Evolutionary conservation across 805 yeast species (phyloP).

Genomic region (Kodamaea hsintzibuensis): DNA sequence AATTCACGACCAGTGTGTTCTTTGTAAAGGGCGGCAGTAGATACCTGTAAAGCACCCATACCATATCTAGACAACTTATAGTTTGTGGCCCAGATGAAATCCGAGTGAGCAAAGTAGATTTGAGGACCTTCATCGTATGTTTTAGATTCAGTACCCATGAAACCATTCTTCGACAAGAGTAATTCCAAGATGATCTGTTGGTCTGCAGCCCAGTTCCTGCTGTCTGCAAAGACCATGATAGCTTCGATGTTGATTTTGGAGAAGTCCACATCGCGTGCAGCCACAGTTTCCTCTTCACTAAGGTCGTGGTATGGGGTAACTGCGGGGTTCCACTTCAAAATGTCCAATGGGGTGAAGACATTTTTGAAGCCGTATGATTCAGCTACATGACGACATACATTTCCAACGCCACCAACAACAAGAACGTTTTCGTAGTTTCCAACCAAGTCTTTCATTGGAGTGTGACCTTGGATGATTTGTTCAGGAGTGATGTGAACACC

Average conservation of each 20-base stretch:
- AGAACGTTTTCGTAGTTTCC: conserved; percentile 68
- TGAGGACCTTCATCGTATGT: conserved; percentile 77
- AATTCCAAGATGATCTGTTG: conserved; percentile 86
- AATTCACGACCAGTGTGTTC: conserved; percentile 84
- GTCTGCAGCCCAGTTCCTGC: conserved; percentile 91
- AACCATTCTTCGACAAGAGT: conserved; percentile 72
- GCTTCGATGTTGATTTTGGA: conserved; percentile 71
- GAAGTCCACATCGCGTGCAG: conserved; percentile 62
- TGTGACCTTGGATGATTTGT: conserved; percentile 90
- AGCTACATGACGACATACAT: conserved; percentile 81
- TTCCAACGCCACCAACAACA: conserved; percentile 89
- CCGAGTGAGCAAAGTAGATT: conserved; percentile 87
- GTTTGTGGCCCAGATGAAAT: conserved; percentile 91
- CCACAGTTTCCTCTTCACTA: conserved; percentile 66
- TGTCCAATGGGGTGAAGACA: conserved; percentile 79
- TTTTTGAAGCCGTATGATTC: conserved; percentile 79
- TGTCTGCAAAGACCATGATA: conserved; percentile 86
- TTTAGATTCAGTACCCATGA: conserved; percentile 77
- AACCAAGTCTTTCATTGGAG: conserved; percentile 86
- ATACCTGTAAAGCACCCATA: conserved; percentile 91
- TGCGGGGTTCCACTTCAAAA: conserved; percentile 83
- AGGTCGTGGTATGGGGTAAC: conserved; percentile 82
- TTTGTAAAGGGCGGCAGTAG: conserved; percentile 79
- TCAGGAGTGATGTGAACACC: conserved; percentile 62
- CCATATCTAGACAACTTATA: conserved; percentile 82